Evolutionary conservation across 2,329 filamentous ascomycete genomes (phyloP), one percentile per base, ranked within the genome.

Genomic region (Apiospora malaysiana): DNA sequence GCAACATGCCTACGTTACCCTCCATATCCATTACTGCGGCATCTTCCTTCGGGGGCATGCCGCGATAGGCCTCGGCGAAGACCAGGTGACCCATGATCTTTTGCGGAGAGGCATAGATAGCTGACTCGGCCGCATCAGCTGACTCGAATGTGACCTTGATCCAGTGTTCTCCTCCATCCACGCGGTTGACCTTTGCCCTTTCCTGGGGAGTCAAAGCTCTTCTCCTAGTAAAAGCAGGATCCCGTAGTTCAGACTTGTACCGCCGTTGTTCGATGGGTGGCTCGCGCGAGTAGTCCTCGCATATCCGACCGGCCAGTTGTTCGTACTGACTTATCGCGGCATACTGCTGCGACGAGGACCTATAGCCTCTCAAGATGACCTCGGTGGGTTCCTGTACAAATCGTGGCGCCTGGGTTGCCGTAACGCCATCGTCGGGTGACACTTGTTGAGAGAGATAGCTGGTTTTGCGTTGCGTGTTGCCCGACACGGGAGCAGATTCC

Each of bases 261-360:
- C 92, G 87, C 71, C 88, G 86, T 78, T 89, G 88, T 73, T 91
- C 87, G 70, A 90, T 86, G 2, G 93, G 93, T n/a, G 95, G 92
- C 74, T 93, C 91, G 73, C 95, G 91, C 10, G 94, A 90, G 81
- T 98, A 98, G 82, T 98, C 95, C 83, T 98, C 95, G 81, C 95
- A 95, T 79, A 98, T 94, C 73, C 90, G 84, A 37, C 95, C 95
- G 8, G 93, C 95, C 56, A 97, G 90, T 72, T 91, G 89, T 84
- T 98, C 95, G 83, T 93, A 98, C 82, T 94, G 93, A 75, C 93
- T 91, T 76, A 98, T 91, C 45, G 94, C 94, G 40, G 95, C 94
- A 88, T 96, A 98, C 85, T 94, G 87, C 82, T 91, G 84, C 81
- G 89, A 81, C 1, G 85, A 80, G 21, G 87, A 88, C 70, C 86